phyloP scores from a whole-genome alignment of 805 yeast species.

The Blastobotrys americana region DNA sequence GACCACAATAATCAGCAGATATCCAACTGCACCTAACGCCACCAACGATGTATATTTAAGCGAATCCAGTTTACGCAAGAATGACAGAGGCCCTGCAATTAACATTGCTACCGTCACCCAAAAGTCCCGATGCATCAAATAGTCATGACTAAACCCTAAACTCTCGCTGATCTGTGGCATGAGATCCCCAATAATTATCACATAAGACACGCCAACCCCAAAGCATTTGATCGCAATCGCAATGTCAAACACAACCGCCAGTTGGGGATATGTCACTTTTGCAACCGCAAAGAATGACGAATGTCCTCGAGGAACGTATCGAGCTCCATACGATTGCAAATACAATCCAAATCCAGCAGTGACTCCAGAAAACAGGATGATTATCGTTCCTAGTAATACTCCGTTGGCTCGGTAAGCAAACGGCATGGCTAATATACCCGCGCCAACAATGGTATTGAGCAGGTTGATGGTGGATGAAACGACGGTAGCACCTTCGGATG shows the following conservation, averaged over 20 bases:
- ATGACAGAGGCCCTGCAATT: constrained; percentile 57
- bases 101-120: constrained; percentile 43
- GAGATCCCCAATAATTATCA: constrained; percentile 67
- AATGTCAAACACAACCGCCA: constrained; percentile 59
- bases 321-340: constrained; percentile 52
- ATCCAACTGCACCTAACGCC: constrained; percentile 74
- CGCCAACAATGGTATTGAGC: constrained; percentile 68
- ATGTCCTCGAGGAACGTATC: constrained; percentile 47
- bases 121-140: constrained; percentile 32
- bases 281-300: constrained; percentile 68
- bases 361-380: constrained; percentile 52
- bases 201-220: constrained; percentile 70
- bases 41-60: constrained; percentile 78
- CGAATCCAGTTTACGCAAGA: constrained; percentile 68
- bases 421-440: constrained; percentile 73
- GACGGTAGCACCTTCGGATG: constrained; percentile 29
- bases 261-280: constrained; percentile 58
- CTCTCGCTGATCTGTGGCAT: constrained; percentile 47
- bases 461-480: constrained; percentile 55
- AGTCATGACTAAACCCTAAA: constrained; percentile 16
- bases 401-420: constrained; percentile 62
- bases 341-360: constrained; percentile 63
- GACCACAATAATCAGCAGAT: constrained; percentile 65
- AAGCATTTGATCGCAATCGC: constrained; percentile 74
- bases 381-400: constrained; percentile 44